Conservation (phyloP, 2,329 filamentous ascomycete species). For the Monosporascus sp. region DNA sequence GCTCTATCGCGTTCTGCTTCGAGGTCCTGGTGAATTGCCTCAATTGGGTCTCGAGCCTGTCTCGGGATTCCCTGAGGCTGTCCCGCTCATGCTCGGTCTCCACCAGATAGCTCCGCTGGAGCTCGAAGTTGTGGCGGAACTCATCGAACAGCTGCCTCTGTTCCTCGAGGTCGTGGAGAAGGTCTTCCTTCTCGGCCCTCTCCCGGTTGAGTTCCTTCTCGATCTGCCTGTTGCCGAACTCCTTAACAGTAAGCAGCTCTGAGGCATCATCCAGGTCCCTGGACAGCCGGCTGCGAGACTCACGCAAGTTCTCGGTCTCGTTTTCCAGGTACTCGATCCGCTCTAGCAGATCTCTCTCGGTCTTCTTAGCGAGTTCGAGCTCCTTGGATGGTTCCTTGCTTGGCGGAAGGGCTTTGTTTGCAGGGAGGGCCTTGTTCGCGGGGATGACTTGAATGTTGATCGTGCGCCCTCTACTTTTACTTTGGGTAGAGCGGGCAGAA, state of each 20-base stretch:
- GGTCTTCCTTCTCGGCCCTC: constrained; percentile 28
- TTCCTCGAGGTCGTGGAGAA: constrained; percentile 28
- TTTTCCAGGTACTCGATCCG: constrained; percentile 33
- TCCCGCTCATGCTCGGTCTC: constrained; percentile 31
- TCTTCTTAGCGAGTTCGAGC: constrained; percentile 20
- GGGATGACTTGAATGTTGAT: constrained; percentile 26
- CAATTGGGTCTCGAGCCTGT: constrained; percentile 20
- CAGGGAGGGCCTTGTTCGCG: constrained; percentile 5
- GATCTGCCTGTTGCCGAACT: constrained; percentile 25
- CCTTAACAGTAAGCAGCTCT: constrained; percentile 22
- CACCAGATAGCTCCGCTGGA: constrained; percentile 23
- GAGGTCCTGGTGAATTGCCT: constrained; percentile 19
- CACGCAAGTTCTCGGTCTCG: constrained; percentile 27
- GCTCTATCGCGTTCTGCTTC: constrained; percentile 14
- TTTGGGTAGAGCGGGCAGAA: no score
- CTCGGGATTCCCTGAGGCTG: constrained; percentile 21
- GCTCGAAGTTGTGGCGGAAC: constrained; percentile 29
- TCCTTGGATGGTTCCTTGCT: constrained; percentile 14
- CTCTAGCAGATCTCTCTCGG: constrained; percentile 25
- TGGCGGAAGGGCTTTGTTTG: constrained; percentile 1
- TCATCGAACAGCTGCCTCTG: constrained; percentile 32
- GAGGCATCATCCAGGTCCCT: constrained; percentile 26
- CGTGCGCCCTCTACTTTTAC: constrained; percentile 18
- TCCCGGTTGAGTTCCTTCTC: constrained; percentile 24
- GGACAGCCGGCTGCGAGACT: constrained; percentile 24